phyloP scores from a whole-genome alignment of 2,329 filamentous ascomycete species.

The Cytospora chrysosperma region DNA sequence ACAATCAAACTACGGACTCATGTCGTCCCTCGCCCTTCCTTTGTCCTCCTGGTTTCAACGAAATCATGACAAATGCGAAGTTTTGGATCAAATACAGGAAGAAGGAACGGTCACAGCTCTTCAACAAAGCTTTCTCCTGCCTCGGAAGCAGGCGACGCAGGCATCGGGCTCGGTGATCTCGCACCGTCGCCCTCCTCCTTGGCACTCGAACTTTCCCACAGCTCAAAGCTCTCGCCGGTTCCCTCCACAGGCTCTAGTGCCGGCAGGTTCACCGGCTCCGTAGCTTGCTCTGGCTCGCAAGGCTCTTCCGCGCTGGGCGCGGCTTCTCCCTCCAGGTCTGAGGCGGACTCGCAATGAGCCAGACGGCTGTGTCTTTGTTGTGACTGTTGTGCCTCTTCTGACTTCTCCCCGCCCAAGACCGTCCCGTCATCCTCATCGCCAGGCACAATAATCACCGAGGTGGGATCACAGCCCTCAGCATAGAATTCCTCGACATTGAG shows the following conservation, averaged over 20 bases:
- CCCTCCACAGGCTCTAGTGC: conserved; percentile 57
- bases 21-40: neutral
- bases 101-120: neutral
- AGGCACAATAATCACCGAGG: conserved; percentile 61
- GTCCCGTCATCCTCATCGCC: conserved; percentile 54
- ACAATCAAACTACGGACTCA: neutral
- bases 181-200: conserved; percentile 52
- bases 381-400: conserved; percentile 9
- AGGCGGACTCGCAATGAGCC: conserved; percentile 20
- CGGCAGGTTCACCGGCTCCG: conserved; percentile 41
- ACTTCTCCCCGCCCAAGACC: conserved; percentile 22
- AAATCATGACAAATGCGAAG: neutral
- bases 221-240: conserved; percentile 60
- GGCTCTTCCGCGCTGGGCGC: conserved; percentile 26
- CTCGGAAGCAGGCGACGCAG: conserved; percentile 18
- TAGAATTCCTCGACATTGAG: conserved; percentile 68
- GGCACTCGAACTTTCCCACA: conserved; percentile 69
- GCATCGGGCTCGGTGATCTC: conserved; percentile 17
- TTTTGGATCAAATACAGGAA: neutral
- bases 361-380: neutral
- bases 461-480: conserved; percentile 62
- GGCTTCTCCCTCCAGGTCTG: conserved; percentile 32
- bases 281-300: neutral
- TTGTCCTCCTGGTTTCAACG: conserved; percentile 1
- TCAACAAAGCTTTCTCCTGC: conserved; percentile 4